Conservation (phyloP, 306 rosid species). For the Prunus mume region DNA sequence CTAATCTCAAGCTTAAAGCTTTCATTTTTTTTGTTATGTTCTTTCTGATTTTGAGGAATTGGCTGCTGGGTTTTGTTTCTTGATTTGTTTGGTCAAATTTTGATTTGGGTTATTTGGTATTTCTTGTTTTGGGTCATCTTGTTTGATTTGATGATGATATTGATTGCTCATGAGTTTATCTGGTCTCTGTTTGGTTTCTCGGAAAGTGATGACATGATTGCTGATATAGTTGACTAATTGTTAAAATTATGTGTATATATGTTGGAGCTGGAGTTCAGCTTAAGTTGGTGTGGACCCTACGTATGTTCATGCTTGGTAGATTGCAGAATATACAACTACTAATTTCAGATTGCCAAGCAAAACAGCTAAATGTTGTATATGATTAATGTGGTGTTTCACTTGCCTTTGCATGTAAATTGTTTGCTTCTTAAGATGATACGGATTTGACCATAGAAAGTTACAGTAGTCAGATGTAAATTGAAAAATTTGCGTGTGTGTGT, state of each 20-base stretch:
- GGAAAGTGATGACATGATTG: slow-evolving; percentile 7
- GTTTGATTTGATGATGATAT: slow-evolving; percentile 4
- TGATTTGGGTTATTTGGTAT: slow-evolving; percentile 12
- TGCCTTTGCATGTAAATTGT: background rate
- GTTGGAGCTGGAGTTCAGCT: background rate
- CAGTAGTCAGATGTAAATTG: too few relatives aligned
- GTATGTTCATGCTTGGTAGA: background rate
- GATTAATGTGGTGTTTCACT: background rate
- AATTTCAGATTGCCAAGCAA: background rate
- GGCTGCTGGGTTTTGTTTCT: background rate
- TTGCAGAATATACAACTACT: background rate
- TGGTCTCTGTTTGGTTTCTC: slow-evolving; percentile 17
- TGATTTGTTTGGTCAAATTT: background rate
- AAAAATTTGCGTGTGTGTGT: too few relatives aligned
- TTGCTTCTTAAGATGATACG: background rate
- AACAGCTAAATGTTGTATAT: background rate
- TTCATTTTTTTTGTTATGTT: background rate
- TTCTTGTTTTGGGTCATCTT: background rate
- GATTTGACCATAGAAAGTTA: too few relatives aligned
- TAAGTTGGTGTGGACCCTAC: background rate
- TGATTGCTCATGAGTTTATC: slow-evolving; percentile 4
- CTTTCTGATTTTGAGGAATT: background rate
- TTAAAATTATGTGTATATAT: background rate
- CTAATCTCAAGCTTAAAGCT: slow-evolving; percentile 6
- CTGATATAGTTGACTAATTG: background rate